Evolutionary conservation across 495 filamentous ascomycete species (phyloP), one percentile per base, ranked within the genome.

Genomic region (Trichoderma parareesei): DNA sequence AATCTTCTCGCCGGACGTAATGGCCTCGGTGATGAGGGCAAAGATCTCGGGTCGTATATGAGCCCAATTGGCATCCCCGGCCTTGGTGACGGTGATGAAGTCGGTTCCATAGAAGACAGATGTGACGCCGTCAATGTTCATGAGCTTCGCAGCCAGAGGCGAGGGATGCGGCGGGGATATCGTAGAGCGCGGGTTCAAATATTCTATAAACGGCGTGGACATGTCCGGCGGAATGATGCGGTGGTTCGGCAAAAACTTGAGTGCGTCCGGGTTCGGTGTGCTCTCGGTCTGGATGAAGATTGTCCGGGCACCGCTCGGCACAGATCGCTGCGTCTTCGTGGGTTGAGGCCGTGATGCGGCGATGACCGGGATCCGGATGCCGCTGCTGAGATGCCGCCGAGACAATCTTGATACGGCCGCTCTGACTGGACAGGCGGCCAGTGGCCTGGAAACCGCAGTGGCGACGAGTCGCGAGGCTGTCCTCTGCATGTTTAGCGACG

Each of bases 241-340:
- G 71, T 87, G 84, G 74, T 95, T 95, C 16, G 94, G 94, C 16
- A 96, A 83, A 75, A 98, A 98, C 79, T 98, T 98, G 65, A 98
- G 84, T 5, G 85, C 93, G 80, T 97, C 90, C 2, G 85, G 79
- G 75, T 98, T 98, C 14, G 94, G 95, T 9, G 95, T 98, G 60
- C 80, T 83, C 65, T 96, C 94, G 1, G 94, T 98, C 78, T 97
- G 94, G 68, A 98, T 98, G 80, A 97, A 98, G 72, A 98, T 93
- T 13, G 87, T 91, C 43, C 94, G 90, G 66, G 78, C 81, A 64
- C 81, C 57, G 42, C 33, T 40, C 7, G 61, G 64, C 60, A 61
- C 62, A 48, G 65, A 60, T 27, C 42, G 61, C 64, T 62, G 64
- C 46, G 57, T 38, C 11, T 44, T 41, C 35, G 33, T 61, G 20